Evolutionary conservation across 768 basidiomycete species (phyloP).

Genomic region (Calocybe gangraenosa): DNA sequence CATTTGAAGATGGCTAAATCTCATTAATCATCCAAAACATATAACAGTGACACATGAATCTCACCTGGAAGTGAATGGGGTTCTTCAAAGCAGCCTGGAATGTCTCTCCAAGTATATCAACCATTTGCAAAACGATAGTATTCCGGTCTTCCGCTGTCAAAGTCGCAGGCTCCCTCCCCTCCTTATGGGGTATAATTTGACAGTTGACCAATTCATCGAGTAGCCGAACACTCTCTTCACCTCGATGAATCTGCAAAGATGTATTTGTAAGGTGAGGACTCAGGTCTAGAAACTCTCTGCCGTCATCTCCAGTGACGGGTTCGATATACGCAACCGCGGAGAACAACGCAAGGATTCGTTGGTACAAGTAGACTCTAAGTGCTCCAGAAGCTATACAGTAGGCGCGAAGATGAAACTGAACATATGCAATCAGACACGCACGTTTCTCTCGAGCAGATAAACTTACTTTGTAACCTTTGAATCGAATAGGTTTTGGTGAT

Average conservation of each 20-base stretch:
- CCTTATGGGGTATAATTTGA: slow-evolving; percentile 36
- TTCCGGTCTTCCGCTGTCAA: slow-evolving; percentile 30
- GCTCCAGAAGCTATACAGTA: slow-evolving; percentile 81
- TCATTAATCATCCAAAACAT: slow-evolving; percentile 2
- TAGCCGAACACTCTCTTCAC: slow-evolving; percentile 70
- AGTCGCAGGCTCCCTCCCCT: slow-evolving; percentile 2
- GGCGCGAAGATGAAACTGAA: slow-evolving; percentile 88
- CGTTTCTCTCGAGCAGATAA: slow-evolving; percentile 1
- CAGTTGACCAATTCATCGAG: slow-evolving; percentile 77
- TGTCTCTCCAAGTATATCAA: slow-evolving; percentile 66
- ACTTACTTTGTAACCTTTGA: slow-evolving; percentile 58
- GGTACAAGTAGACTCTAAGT: slow-evolving; percentile 75
- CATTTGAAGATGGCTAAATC: slow-evolving; percentile 77
- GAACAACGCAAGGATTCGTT: slow-evolving; percentile 84
- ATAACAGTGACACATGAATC: slow-evolving; percentile 8
- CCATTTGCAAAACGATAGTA: slow-evolving; percentile 58
- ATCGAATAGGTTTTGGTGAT: slow-evolving; percentile 14
- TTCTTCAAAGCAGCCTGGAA: slow-evolving; percentile 83
- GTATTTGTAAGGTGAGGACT: slow-evolving; percentile 89
- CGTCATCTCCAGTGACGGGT: slow-evolving; percentile 31
- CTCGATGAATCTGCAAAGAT: slow-evolving; percentile 66
- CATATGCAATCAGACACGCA: background rate
- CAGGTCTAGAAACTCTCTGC: slow-evolving; percentile 39
- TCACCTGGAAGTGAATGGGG: slow-evolving; percentile 82
- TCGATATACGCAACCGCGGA: slow-evolving; percentile 64